These are phyloP conservation scores for Elsinoe fawcettii DNA, from an alignment of 2,329 filamentous ascomycete species.

Conservation along the genomic window DNA sequence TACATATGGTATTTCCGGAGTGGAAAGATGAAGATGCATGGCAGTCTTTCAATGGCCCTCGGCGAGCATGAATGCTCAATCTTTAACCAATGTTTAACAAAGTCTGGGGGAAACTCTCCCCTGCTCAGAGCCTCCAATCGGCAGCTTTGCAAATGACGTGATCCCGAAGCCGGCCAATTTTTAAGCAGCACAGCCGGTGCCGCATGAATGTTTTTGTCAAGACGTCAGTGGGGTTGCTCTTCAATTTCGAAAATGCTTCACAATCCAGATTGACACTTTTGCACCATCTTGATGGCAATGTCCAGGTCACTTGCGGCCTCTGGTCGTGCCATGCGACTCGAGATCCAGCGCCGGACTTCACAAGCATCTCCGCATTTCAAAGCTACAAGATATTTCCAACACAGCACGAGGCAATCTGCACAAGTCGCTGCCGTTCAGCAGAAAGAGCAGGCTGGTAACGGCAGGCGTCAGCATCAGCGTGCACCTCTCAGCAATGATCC, in stretches of 20 bases:
- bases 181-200: conserved; percentile 4
- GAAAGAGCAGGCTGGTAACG: conserved; percentile 18
- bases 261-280: neutral
- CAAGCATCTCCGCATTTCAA: neutral
- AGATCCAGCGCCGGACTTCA: conserved; percentile 10
- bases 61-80: neutral
- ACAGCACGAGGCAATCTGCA: conserved; percentile 15
- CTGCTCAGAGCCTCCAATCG: neutral
- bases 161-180: conserved; percentile 9
- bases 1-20: conserved; percentile 47
- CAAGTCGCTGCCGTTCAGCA: conserved; percentile 23
- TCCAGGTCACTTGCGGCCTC: conserved; percentile 10
- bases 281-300: neutral
- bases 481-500: conserved; percentile 62
- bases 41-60: conserved; percentile 14
- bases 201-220: neutral
- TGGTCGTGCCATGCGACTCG: conserved; percentile 13
- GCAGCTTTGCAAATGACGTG: conserved; percentile 3
- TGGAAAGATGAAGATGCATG: conserved; percentile 39
- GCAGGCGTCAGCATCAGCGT: conserved; percentile 24
- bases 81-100: neutral
- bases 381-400: neutral
- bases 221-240: neutral
- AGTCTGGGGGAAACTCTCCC: neutral
- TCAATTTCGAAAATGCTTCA: neutral